phyloP scores from a whole-genome alignment of 2,329 filamentous ascomycete genomes.

The Magnaporthiopsis poae region DNA sequence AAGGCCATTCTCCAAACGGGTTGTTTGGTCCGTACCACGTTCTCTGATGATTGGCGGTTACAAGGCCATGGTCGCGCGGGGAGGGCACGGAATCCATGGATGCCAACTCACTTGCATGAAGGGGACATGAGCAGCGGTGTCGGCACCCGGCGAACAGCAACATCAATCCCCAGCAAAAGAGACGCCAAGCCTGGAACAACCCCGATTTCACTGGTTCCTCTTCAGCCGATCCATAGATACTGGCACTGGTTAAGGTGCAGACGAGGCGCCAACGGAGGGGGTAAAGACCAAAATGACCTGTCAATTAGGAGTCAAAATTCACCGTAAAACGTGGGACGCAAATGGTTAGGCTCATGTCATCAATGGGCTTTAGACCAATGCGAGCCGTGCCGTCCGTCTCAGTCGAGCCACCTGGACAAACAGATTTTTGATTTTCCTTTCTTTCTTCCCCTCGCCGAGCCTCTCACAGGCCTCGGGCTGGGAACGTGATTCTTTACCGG shows the following conservation, averaged over 20 bases:
- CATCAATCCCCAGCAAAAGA: not conserved
- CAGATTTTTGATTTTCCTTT: not conserved
- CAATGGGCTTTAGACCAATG: not conserved
- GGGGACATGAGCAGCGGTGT: not conserved
- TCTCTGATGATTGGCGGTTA: not conserved
- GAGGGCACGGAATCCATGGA: not conserved
- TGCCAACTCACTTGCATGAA: not conserved
- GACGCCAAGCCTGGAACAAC: too few species aligned
- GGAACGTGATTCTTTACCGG: constrained; percentile 1
- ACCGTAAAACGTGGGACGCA: not conserved
- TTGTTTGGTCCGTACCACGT: not conserved
- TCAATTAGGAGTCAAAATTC: not conserved
- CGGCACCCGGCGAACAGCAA: not conserved
- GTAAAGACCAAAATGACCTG: not conserved
- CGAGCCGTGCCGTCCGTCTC: constrained; percentile 4
- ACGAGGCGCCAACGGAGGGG: not conserved
- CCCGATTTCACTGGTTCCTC: not conserved
- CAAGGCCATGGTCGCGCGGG: not conserved
- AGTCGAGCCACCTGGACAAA: not conserved
- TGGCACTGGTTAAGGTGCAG: too few species aligned
- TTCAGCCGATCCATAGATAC: not conserved
- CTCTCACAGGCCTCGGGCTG: constrained; percentile 3
- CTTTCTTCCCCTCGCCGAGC: not conserved
- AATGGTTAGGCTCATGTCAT: not conserved
- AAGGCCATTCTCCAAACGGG: not conserved